Percentiles rank a stretch among this genome's conserved stretches.
Conservation (phyloP, 768 basidiomycete species). For the Leccinellum albellum region DNA sequence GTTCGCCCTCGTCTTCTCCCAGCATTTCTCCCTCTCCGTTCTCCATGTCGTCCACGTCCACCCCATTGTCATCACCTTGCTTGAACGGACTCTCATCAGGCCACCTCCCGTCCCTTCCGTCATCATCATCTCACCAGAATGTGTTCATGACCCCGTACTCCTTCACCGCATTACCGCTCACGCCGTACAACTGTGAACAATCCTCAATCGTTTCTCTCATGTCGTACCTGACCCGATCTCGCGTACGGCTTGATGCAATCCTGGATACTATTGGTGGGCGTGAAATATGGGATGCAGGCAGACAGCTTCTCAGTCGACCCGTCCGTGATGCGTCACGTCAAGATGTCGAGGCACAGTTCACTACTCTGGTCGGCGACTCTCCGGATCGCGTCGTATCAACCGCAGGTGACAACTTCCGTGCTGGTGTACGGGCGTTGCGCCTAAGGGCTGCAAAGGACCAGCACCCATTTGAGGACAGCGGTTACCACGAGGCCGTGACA, state of each 20-base stretch:
- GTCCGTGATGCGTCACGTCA: slow-evolving; percentile 29
- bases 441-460: slow-evolving; percentile 28
- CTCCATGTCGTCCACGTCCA: slow-evolving; percentile 28
- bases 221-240: slow-evolving; percentile 26
- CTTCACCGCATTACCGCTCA: slow-evolving; percentile 28
- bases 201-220: slow-evolving; percentile 24
- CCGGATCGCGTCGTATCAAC: slow-evolving; percentile 63
- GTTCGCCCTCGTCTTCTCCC: slow-evolving; percentile 29
- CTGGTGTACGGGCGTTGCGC: slow-evolving; percentile 61
- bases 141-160: slow-evolving; percentile 29
- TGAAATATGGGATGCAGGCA: slow-evolving; percentile 73
- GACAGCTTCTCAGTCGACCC: slow-evolving; percentile 48
- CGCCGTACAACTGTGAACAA: slow-evolving; percentile 27
- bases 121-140: slow-evolving; percentile 24
- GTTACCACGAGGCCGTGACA: slow-evolving; percentile 21
- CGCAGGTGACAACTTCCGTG: slow-evolving; percentile 68
- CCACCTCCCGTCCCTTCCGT: slow-evolving; percentile 22
- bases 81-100: slow-evolving; percentile 22
- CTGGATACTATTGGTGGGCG: slow-evolving; percentile 82
- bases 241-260: slow-evolving; percentile 64
- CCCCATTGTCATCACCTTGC: slow-evolving; percentile 32
- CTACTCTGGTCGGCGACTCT: slow-evolving; percentile 73
- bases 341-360: slow-evolving; percentile 53
- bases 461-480: slow-evolving; percentile 24
- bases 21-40: slow-evolving; percentile 33